Percentiles rank a stretch among this genome's conserved stretches.
phyloP scores from a whole-genome alignment of 2,329 filamentous ascomycete genomes.

The Ceratocystiopsis brevicomis region DNA sequence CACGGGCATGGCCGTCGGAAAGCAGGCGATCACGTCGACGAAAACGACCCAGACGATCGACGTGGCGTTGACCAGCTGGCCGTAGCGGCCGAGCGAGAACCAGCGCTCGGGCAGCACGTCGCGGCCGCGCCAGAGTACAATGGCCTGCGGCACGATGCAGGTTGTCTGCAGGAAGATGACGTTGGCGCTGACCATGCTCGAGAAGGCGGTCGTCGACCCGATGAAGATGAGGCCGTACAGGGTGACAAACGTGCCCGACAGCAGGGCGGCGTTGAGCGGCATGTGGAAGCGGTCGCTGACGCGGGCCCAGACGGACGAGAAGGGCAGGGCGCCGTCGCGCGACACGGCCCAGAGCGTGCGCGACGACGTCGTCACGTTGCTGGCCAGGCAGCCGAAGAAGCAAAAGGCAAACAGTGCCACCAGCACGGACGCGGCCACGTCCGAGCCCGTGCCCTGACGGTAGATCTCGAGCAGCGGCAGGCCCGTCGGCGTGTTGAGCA shows the following conservation, averaged over 20 bases:
- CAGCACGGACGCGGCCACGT: slow-evolving; percentile 1
- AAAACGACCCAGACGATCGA: slow-evolving; percentile 4
- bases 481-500: slow-evolving; percentile 4
- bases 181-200: slow-evolving; percentile 6
- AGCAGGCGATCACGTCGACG: slow-evolving; percentile 4
- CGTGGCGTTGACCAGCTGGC: slow-evolving; percentile 9
- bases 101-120: slow-evolving; percentile 12
- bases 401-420: slow-evolving; percentile 7
- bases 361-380: slow-evolving; percentile 5
- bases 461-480: slow-evolving; percentile 7
- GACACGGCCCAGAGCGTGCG: slow-evolving; percentile 8
- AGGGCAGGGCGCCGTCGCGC: slow-evolving; percentile 12
- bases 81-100: slow-evolving; percentile 12
- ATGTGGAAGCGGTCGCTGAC: slow-evolving; percentile 11
- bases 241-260: slow-evolving; percentile 3
- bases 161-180: slow-evolving; percentile 5
- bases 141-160: slow-evolving; percentile 12
- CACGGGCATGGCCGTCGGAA: slow-evolving; percentile 8
- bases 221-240: slow-evolving; percentile 15
- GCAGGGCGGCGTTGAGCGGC: slow-evolving; percentile 12
- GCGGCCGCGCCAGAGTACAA: slow-evolving; percentile 12
- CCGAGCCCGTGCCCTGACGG: slow-evolving; percentile 3
- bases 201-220: slow-evolving; percentile 13
- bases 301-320: slow-evolving; percentile 11
- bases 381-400: slow-evolving; percentile 6